Evolutionary conservation across 2,329 filamentous ascomycete species (phyloP).

Genomic region (Colletotrichum lentis): DNA sequence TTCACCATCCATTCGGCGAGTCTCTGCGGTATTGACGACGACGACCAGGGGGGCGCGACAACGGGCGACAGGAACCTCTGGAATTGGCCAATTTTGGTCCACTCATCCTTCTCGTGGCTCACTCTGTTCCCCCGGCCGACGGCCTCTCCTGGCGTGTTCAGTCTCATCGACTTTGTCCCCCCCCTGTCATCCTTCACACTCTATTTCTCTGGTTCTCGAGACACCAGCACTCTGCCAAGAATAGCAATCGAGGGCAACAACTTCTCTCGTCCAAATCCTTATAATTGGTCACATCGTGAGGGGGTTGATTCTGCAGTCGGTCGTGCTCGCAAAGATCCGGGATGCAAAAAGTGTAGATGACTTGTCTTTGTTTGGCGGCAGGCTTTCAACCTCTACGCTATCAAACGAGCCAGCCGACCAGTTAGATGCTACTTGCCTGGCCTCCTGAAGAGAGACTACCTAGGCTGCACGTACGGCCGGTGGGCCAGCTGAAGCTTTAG

Average conservation of each 20-base stretch:
- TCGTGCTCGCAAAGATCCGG: constrained; percentile 12
- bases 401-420: background rate
- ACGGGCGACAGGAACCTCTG: constrained; percentile 24
- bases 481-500: constrained; percentile 15
- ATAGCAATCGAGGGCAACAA: background rate
- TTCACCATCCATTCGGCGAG: constrained; percentile 31
- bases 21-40: constrained; percentile 20
- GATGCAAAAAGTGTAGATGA: constrained; percentile 30
- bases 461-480: constrained; percentile 9
- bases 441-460: background rate
- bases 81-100: constrained; percentile 35
- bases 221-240: constrained; percentile 15
- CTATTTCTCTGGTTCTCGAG: background rate
- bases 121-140: constrained; percentile 34
- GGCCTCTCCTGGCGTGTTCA: constrained; percentile 26
- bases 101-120: constrained; percentile 32
- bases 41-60: constrained; percentile 24
- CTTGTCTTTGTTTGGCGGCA: constrained; percentile 33
- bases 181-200: constrained; percentile 6
- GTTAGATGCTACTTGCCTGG: constrained; percentile 4
- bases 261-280: background rate
- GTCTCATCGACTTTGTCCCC: constrained; percentile 26
- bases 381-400: constrained; percentile 23
- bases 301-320: background rate
- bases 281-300: background rate